A percentile compares a stretch with the other conserved stretches of the same genome.
These are phyloP conservation scores for Persicaria tinctoria DNA, from an alignment of 148 eudicot genomes.

Conservation along the genomic window DNA sequence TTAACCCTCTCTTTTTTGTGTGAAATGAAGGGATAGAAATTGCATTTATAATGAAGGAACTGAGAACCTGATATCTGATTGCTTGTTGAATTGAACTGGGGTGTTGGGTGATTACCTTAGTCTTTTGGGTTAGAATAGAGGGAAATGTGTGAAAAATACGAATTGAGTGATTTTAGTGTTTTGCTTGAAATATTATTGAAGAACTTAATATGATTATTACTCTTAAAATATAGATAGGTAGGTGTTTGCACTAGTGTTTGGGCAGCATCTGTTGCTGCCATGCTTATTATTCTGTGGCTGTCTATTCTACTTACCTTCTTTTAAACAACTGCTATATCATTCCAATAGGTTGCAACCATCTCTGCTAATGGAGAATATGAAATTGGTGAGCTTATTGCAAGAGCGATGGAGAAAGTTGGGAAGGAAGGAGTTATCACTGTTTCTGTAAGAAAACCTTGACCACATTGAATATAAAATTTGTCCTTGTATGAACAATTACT, in stretches of 20 bases:
- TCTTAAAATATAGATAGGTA: not conserved
- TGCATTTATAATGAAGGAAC: not conserved
- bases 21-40: not conserved
- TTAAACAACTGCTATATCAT: not conserved
- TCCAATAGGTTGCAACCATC: slow-evolving; percentile 75
- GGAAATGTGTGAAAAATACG: not conserved
- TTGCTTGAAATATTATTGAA: not conserved
- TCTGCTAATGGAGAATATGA: slow-evolving; percentile 94
- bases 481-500: not conserved
- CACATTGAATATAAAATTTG: not conserved
- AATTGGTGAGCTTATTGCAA: slow-evolving; percentile 82
- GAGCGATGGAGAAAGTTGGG: slow-evolving; percentile 97
- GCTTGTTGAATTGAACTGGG: not conserved
- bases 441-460: slow-evolving; percentile 46
- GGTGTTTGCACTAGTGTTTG: not conserved
- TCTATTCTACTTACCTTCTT: not conserved
- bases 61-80: not conserved
- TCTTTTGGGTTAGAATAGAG: not conserved
- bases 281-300: slow-evolving; percentile 6
- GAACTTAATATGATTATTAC: not conserved
- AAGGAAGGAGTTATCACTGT: slow-evolving; percentile 93
- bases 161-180: not conserved
- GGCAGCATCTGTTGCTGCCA: not conserved
- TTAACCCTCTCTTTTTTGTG: not conserved
- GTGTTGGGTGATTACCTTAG: not conserved